phyloP scores from a whole-genome alignment of 2,329 filamentous ascomycete species.

The Pseudocercospora pini-densiflorae region DNA sequence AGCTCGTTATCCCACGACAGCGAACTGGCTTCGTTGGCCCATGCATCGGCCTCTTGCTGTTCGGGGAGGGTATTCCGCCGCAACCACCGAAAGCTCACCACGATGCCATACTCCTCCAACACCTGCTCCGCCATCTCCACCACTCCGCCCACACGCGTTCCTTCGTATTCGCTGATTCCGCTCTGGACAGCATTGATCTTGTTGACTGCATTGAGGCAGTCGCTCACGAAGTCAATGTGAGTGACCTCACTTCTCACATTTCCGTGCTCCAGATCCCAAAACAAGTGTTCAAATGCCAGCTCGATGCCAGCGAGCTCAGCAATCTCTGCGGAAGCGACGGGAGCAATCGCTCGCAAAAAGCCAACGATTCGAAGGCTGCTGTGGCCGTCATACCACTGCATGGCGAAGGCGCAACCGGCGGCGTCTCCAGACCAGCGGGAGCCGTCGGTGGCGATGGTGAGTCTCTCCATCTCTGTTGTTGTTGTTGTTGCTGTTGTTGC shows the following conservation, averaged over 20 bases:
- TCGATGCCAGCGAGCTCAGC: neutral
- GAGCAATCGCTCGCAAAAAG: neutral
- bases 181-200: neutral
- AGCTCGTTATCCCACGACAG: neutral
- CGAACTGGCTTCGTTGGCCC: neutral
- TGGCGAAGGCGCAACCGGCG: neutral
- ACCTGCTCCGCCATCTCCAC: neutral
- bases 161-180: neutral
- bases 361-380: neutral
- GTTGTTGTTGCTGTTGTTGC: slow-evolving; percentile 1
- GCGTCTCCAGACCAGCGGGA: neutral
- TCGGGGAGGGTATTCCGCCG: neutral
- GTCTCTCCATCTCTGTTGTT: neutral
- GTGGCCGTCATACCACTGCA: neutral
- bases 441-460: slow-evolving; percentile 3
- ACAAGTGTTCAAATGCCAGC: neutral
- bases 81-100: neutral
- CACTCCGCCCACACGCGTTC: neutral
- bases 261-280: neutral
- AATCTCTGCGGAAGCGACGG: neutral
- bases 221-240: neutral
- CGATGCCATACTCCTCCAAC: neutral
- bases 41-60: neutral
- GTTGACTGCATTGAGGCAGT: neutral
- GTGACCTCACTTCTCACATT: neutral